phyloP scores from a whole-genome alignment of 2,329 filamentous ascomycete species.

The Calcarisporium arbuscula region DNA sequence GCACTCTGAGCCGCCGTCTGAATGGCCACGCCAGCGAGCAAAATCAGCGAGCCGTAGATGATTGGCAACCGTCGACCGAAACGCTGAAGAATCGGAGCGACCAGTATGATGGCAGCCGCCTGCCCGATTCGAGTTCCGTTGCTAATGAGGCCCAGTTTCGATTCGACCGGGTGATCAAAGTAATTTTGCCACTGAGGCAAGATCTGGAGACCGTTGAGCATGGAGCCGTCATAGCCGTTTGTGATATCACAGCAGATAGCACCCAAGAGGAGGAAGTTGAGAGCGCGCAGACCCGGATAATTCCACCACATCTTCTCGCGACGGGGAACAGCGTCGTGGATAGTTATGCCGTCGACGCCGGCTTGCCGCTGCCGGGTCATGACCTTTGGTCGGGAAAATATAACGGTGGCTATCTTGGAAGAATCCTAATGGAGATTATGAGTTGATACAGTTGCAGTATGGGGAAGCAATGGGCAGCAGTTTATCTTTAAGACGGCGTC shows the following conservation, averaged over 20 bases:
- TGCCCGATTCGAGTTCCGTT: slow-evolving; percentile 6
- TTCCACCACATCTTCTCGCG: slow-evolving; percentile 7
- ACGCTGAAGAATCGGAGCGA: slow-evolving; percentile 3
- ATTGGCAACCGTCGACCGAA: slow-evolving; percentile 27
- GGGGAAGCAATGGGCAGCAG: too few species aligned
- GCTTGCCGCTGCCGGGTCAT: slow-evolving; percentile 2
- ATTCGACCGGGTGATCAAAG: slow-evolving; percentile 31
- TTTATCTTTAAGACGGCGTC: too few species aligned
- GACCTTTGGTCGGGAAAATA: not conserved
- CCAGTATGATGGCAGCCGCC: slow-evolving; percentile 3
- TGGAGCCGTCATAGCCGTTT: slow-evolving; percentile 22
- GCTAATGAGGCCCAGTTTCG: slow-evolving; percentile 31
- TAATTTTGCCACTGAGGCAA: slow-evolving; percentile 29
- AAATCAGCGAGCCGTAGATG: slow-evolving; percentile 30
- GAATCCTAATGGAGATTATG: too few species aligned
- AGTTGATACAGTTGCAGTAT: too few species aligned
- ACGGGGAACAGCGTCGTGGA: slow-evolving; percentile 3
- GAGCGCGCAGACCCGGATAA: slow-evolving; percentile 5
- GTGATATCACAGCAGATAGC: slow-evolving; percentile 6
- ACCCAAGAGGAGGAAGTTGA: slow-evolving; percentile 4
- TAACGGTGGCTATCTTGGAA: too few species aligned
- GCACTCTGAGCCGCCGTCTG: slow-evolving; percentile 28
- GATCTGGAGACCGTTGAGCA: slow-evolving; percentile 35
- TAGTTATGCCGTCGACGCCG: slow-evolving; percentile 4
- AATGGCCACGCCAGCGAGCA: slow-evolving; percentile 29